Evolutionary conservation across 257 asterid species (phyloP).

Genomic region (Jacaranda copaia): DNA sequence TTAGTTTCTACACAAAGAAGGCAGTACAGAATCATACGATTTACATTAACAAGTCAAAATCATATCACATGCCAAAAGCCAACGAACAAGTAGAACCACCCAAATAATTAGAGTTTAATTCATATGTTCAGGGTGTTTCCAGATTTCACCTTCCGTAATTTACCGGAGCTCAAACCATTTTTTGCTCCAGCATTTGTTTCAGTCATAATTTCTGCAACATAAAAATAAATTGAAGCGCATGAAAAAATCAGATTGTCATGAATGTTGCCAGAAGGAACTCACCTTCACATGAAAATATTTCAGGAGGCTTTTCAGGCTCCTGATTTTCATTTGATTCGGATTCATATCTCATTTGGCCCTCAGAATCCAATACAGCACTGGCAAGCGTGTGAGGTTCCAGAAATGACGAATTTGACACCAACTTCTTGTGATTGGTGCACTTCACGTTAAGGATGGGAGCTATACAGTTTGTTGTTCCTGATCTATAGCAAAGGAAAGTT

Average conservation of each 20-base stretch:
- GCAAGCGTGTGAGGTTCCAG: conserved; percentile 40
- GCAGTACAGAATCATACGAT: background rate
- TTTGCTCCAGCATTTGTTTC: conserved; percentile 43
- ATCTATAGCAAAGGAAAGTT: conserved; percentile 44
- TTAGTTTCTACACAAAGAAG: conserved; percentile 12
- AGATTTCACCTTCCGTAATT: conserved; percentile 44
- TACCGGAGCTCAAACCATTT: conserved; percentile 43
- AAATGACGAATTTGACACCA: conserved; percentile 40
- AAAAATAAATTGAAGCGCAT: conserved; percentile 34
- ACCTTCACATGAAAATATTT: conserved; percentile 43
- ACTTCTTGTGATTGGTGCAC: conserved; percentile 31
- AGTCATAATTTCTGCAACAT: conserved; percentile 47
- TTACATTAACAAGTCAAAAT: background rate
- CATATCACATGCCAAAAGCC: conserved; percentile 16
- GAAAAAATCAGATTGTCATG: conserved; percentile 20
- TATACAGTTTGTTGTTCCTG: conserved; percentile 38
- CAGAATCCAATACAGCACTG: conserved; percentile 31
- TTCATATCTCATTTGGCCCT: conserved; percentile 37
- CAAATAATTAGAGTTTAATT: conserved; percentile 20
- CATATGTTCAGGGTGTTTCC: conserved; percentile 29
- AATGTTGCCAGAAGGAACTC: conserved; percentile 38
- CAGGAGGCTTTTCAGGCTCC: conserved; percentile 39
- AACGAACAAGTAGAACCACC: conserved; percentile 25
- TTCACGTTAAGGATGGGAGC: conserved; percentile 27
- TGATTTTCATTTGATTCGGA: conserved; percentile 39